These are phyloP conservation scores for Ustilaginoidea virens DNA, from an alignment of 2,329 filamentous ascomycete species.

Conservation along the genomic window DNA sequence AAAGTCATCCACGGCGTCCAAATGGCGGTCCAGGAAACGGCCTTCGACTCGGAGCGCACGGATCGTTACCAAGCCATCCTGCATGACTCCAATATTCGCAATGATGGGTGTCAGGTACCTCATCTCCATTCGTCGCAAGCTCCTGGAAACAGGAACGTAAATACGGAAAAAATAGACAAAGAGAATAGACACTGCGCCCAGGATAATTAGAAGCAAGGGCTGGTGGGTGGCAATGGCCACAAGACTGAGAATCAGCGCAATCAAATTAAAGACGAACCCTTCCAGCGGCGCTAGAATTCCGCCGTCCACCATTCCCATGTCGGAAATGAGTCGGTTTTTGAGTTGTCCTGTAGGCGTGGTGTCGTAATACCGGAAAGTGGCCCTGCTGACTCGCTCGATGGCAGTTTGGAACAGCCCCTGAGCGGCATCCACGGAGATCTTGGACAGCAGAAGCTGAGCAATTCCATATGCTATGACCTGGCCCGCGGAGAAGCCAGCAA, in stretches of 20 bases:
- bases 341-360: slow-evolving; percentile 75
- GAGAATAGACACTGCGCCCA: slow-evolving; percentile 46
- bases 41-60: slow-evolving; percentile 66
- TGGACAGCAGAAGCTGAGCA: slow-evolving; percentile 51
- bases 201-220: slow-evolving; percentile 59
- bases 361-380: slow-evolving; percentile 84
- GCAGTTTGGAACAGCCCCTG: slow-evolving; percentile 60
- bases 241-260: slow-evolving; percentile 59
- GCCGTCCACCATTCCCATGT: slow-evolving; percentile 80
- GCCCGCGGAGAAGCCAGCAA: slow-evolving; percentile 47
- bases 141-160: slow-evolving; percentile 74
- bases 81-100: slow-evolving; percentile 79
- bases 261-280: slow-evolving; percentile 50
- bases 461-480: slow-evolving; percentile 45
- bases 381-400: slow-evolving; percentile 57
- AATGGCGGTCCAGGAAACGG: slow-evolving; percentile 66
- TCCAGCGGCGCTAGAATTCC: slow-evolving; percentile 66
- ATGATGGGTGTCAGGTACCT: slow-evolving; percentile 77
- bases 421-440: slow-evolving; percentile 68
- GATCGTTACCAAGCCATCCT: slow-evolving; percentile 76
- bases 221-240: slow-evolving; percentile 68
- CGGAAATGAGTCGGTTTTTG: slow-evolving; percentile 84
- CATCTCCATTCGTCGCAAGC: slow-evolving; percentile 73
- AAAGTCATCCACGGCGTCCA: slow-evolving; percentile 71
- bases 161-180: slow-evolving; percentile 62